phyloP scores from a whole-genome alignment of 2,329 filamentous ascomycete species.

The Septoria petroselini region DNA sequence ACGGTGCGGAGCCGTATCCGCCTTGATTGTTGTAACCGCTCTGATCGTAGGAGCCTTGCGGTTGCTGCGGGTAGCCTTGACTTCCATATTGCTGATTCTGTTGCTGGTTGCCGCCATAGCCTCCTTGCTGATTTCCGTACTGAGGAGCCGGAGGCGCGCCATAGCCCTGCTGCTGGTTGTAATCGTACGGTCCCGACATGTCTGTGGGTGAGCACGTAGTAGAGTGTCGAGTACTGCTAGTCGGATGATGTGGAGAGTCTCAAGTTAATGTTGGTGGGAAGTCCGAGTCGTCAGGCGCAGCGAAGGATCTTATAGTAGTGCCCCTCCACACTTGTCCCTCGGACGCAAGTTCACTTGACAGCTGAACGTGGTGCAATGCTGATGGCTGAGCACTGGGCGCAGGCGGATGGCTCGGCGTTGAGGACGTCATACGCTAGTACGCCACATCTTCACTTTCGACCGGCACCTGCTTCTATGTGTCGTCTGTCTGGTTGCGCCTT shows the following conservation, averaged over 20 bases:
- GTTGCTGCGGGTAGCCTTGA: constrained; percentile 1
- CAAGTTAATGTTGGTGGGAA: neutral
- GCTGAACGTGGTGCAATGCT: constrained; percentile 1
- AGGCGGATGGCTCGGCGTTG: constrained; percentile 1
- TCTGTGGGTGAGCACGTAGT: neutral
- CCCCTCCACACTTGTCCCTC: constrained; percentile 12
- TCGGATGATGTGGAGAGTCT: neutral
- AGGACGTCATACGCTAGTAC: neutral
- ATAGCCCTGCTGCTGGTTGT: constrained; percentile 39
- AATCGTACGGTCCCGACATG: constrained; percentile 56
- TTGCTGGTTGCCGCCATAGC: constrained; percentile 30
- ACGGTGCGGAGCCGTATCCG: constrained; percentile 26
- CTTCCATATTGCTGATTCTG: constrained; percentile 21
- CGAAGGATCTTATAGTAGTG: constrained; percentile 13
- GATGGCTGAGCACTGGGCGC: constrained; percentile 10
- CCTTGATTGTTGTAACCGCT: constrained; percentile 25
- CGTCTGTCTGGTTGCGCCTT: neutral
- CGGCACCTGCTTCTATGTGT: too few relatives aligned
- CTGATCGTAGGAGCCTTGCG: constrained; percentile 26
- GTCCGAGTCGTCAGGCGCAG: neutral
- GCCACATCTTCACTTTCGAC: neutral
- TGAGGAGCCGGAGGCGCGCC: constrained; percentile 5
- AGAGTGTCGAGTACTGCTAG: neutral
- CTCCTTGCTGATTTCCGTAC: constrained; percentile 31
- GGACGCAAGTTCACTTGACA: constrained; percentile 3